Percentiles rank a stretch among this genome's conserved stretches.
phyloP scores from a whole-genome alignment of 768 basidiomycete genomes.

The Auriscalpium vulgare region DNA sequence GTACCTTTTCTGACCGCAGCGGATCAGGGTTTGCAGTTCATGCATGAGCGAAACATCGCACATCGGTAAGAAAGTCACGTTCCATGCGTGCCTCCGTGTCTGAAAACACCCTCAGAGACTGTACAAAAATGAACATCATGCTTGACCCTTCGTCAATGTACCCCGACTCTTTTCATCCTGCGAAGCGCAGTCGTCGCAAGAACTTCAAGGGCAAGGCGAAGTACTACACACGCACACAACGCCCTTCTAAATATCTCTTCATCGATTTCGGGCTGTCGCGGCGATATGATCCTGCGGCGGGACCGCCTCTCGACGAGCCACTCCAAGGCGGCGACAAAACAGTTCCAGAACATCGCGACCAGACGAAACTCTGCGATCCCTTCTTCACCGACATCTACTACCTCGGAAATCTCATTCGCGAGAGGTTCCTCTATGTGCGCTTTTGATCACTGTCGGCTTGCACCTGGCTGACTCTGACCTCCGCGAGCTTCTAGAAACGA shows the following conservation, averaged over 20 bases:
- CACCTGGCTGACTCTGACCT: not conserved
- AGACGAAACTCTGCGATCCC: slow-evolving; percentile 10
- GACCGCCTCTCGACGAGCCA: slow-evolving; percentile 10
- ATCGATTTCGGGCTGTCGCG: slow-evolving; percentile 25
- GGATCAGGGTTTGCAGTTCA: slow-evolving; percentile 16
- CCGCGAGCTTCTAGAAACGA: not conserved
- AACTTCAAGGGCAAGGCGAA: slow-evolving; percentile 7
- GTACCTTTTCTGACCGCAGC: not conserved
- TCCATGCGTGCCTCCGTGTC: not conserved
- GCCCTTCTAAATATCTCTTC: slow-evolving; percentile 20
- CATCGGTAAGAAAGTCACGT: too few relatives aligned
- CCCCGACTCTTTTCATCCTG: slow-evolving; percentile 5
- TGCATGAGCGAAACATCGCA: slow-evolving; percentile 17
- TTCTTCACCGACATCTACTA: slow-evolving; percentile 21
- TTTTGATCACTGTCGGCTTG: not conserved
- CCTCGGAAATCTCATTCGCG: slow-evolving; percentile 17
- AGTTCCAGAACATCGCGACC: slow-evolving; percentile 19
- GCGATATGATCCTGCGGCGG: slow-evolving; percentile 9
- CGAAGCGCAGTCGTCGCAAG: not conserved
- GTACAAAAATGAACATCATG: slow-evolving; percentile 9
- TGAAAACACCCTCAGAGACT: slow-evolving; percentile 1
- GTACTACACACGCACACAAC: slow-evolving; percentile 18
- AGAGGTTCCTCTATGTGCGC: slow-evolving; percentile 15
- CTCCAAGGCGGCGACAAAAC: slow-evolving; percentile 18
- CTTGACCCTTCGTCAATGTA: slow-evolving; percentile 8